Evolutionary conservation across 768 basidiomycete species (phyloP), one percentile per base, ranked within the genome.

Genomic region (Russula compacta): DNA sequence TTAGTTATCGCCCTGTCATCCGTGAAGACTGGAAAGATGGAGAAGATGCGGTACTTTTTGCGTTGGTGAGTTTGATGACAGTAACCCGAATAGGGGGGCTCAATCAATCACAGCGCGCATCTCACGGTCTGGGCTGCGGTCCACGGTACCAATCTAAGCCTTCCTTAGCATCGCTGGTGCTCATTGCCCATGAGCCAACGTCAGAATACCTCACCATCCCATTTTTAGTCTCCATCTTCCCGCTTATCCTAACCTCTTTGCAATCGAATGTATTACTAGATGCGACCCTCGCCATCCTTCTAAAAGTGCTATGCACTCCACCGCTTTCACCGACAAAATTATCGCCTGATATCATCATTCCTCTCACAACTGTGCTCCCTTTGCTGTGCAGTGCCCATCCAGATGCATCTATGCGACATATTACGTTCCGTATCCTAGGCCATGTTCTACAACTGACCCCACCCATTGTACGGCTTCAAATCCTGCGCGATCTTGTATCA

Each of bases 331-430:
- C 46, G 11, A 32, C 56, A n/a, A 66, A 61, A 17, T 61, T 79
- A 29, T 69, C 80, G 2, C 72, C 76, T 5, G 82, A 84, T 2
- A 68, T 83, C 1, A 70, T 78, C 5, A 66, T 74, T 4, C 78
- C 82, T 2, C 75, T 88, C 1, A 76, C 76, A 43, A 74, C 76
- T 5, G 66, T 82, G 9, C 71, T 89, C 33, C 78, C 83, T 1
- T 72, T 77, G 3, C 66, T 89, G 35, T 83, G 85, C 12, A 83
- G 84, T 66, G 77, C 75, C 2, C 85, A 89, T 67, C 79, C 83
- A 4, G 80, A 87, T 58, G 71, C 85, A 2, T 68, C 74, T 39
- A 73, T 78, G 24, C 79, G 89, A 19, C 82, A 87, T 63, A 76
- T 84, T 59, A 74, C 78, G 6, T 84, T 87, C 70, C 83, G 85